These are phyloP conservation scores for Saccharomycopsis fibuligera DNA, from an alignment of 805 yeast species.

Conservation along the genomic window DNA sequence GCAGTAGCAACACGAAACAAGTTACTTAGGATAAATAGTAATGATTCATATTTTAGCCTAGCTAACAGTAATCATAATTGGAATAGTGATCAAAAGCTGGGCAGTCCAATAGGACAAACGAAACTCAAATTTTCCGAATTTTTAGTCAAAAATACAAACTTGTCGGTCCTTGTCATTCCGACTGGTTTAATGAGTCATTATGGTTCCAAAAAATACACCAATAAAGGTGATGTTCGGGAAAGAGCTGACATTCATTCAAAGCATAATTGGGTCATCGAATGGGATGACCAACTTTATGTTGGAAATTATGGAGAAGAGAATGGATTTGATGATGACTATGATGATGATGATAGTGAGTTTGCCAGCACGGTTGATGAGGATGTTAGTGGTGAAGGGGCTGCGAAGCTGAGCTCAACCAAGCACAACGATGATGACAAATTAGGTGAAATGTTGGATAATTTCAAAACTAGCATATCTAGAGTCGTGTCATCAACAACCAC, in stretches of 20 bases:
- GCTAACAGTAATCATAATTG: neutral
- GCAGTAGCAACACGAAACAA: neutral
- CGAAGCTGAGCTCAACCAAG: too few relatives aligned
- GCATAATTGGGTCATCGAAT: conserved; percentile 7
- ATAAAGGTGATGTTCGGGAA: neutral
- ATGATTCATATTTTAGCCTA: neutral
- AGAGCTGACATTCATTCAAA: too few relatives aligned
- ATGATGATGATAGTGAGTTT: neutral
- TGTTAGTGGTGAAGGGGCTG: neutral
- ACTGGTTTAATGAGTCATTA: neutral
- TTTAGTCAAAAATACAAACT: conserved; percentile 10
- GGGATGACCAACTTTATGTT: conserved; percentile 1
- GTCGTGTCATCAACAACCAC: neutral
- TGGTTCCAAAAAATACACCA: neutral
- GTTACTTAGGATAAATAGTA: neutral
- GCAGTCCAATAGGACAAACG: too few relatives aligned
- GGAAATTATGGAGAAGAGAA: neutral
- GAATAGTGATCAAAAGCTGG: too few relatives aligned
- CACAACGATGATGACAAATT: neutral
- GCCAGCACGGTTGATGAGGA: conserved; percentile 2
- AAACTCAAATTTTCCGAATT: conserved; percentile 13
- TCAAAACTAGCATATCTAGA: neutral
- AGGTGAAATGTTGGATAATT: neutral
- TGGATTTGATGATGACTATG: neutral
- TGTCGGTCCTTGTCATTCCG: conserved; percentile 17